Conservation (phyloP, 805 yeast genomes). For the Pichia sporocuriosa region DNA sequence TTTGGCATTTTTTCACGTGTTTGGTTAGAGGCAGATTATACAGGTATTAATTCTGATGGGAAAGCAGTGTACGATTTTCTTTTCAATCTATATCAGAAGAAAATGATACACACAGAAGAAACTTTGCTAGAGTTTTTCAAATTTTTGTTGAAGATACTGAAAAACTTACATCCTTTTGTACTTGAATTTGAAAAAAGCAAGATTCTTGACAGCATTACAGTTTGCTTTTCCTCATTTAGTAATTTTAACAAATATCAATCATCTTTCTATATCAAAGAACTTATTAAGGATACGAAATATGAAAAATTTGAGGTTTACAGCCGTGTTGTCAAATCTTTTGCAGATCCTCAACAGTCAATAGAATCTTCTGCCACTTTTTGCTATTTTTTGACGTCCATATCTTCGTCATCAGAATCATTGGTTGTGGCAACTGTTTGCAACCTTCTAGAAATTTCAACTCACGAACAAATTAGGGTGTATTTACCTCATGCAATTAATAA, state of each 20-base stretch:
- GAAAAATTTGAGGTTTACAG: slow-evolving; percentile 27
- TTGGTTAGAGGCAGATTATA: slow-evolving; percentile 24
- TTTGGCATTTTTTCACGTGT: slow-evolving; percentile 21
- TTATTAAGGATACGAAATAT: not conserved
- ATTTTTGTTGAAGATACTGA: slow-evolving; percentile 24
- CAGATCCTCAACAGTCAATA: slow-evolving; percentile 31
- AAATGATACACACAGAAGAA: slow-evolving; percentile 34
- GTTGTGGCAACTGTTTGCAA: slow-evolving; percentile 34
- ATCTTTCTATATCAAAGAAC: slow-evolving; percentile 1
- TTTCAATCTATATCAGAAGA: slow-evolving; percentile 33
- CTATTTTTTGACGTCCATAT: slow-evolving; percentile 29
- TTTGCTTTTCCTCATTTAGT: slow-evolving; percentile 3
- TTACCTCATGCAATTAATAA: slow-evolving; percentile 23
- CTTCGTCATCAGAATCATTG: slow-evolving; percentile 28
- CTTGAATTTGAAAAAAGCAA: not conserved
- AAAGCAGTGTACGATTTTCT: slow-evolving; percentile 44
- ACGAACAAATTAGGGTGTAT: slow-evolving; percentile 28
- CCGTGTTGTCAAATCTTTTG: slow-evolving; percentile 27
- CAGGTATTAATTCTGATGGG: slow-evolving; percentile 34
- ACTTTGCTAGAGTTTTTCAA: slow-evolving; percentile 29
- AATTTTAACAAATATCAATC: slow-evolving; percentile 7
- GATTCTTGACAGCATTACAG: slow-evolving; percentile 6
- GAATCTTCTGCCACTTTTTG: slow-evolving; percentile 36
- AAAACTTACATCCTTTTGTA: not conserved
- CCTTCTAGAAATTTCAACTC: slow-evolving; percentile 35